These are phyloP conservation scores for Draba incana DNA, from an alignment of 345 rosid species.

Conservation along the genomic window DNA sequence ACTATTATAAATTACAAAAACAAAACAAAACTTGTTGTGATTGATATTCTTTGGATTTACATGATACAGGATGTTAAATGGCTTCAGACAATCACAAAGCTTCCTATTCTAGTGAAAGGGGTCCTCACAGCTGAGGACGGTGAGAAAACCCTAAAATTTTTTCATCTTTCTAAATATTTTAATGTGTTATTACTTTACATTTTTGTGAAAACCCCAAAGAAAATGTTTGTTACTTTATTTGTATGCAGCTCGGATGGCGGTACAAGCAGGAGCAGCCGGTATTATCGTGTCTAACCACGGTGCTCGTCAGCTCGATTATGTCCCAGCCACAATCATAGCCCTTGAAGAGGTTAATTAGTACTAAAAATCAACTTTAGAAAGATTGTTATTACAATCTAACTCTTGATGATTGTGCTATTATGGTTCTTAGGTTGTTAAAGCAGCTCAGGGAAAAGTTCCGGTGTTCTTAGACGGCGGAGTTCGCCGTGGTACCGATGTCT, in stretches of 20 bases:
- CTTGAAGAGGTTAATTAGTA: conserved; percentile 66
- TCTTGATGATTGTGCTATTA: not conserved
- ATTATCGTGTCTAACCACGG: conserved; percentile 88
- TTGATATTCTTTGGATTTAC: not conserved
- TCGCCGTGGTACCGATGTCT: conserved; percentile 86
- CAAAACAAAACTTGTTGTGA: not conserved
- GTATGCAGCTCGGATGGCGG: conserved; percentile 60
- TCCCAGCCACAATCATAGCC: conserved; percentile 65
- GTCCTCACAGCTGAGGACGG: conserved; percentile 82
- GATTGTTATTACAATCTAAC: not conserved
- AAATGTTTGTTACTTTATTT: not conserved
- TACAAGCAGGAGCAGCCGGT: conserved; percentile 75
- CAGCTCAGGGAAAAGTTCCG: conserved; percentile 73
- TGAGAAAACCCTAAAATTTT: conserved; percentile 38
- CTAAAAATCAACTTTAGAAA: not conserved
- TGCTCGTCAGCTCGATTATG: conserved; percentile 82
- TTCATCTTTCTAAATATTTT: not conserved
- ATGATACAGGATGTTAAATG: conserved; percentile 67
- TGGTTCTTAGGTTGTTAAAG: conserved; percentile 65
- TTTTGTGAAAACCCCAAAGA: not conserved
- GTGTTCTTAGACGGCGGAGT: conserved; percentile 90
- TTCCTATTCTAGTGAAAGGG: conserved; percentile 85
- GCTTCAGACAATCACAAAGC: conserved; percentile 73
- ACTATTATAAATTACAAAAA: not conserved
- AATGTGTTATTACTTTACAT: not conserved